Conservation (phyloP, 2,329 filamentous ascomycete species). For the Apiospora kogelbergensis region DNA sequence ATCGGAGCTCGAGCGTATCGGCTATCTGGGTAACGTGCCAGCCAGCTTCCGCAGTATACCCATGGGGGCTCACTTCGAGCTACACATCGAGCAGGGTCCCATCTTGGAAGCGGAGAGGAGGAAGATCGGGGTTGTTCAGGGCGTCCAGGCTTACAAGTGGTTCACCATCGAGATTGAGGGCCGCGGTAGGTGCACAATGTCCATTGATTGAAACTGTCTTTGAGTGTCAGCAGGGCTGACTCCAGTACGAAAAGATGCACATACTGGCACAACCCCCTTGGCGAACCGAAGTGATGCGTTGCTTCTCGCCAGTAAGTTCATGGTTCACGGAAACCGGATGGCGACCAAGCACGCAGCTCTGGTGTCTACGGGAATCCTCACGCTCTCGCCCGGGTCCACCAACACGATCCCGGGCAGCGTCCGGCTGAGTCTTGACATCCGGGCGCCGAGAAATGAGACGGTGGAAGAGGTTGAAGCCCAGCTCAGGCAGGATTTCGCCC, state of each 20-base stretch:
- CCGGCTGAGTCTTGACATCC: conserved; percentile 67
- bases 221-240: not conserved
- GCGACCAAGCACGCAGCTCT: conserved; percentile 61
- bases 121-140: conserved; percentile 69
- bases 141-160: conserved; percentile 76
- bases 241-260: conserved; percentile 48
- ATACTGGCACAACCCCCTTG: conserved; percentile 75
- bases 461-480: conserved; percentile 58
- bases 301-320: conserved; percentile 66
- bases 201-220: not conserved
- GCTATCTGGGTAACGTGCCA: conserved; percentile 61
- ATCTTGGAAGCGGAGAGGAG: conserved; percentile 64
- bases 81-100: conserved; percentile 84
- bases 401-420: conserved; percentile 73
- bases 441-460: conserved; percentile 52
- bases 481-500: conserved; percentile 57
- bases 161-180: conserved; percentile 66
- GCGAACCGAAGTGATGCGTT: conserved; percentile 66
- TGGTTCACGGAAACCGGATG: conserved; percentile 62
- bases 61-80: conserved; percentile 76
- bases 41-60: conserved; percentile 58
- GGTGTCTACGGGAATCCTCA: conserved; percentile 70
- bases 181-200: conserved; percentile 31
- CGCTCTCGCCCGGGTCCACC: conserved; percentile 64
- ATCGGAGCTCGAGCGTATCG: conserved; percentile 69